These are phyloP conservation scores for Tetrapisispora taiwanensis DNA, from an alignment of 805 yeast species.

Conservation along the genomic window DNA sequence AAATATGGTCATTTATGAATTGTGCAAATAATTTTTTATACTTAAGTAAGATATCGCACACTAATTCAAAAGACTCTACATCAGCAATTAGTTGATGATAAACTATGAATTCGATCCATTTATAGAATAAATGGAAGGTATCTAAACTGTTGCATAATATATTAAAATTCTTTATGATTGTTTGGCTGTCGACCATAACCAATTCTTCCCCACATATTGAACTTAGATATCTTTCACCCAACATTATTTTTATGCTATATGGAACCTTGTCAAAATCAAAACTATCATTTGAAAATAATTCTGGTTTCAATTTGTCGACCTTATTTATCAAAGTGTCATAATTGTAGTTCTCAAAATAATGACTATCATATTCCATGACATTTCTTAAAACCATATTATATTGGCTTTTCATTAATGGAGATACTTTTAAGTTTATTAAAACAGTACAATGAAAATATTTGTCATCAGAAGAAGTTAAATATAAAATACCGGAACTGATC, in stretches of 20 bases:
- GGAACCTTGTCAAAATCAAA: slow-evolving; percentile 22
- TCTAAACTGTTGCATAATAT: slow-evolving; percentile 18
- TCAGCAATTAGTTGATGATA: slow-evolving; percentile 25
- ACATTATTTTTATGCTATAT: slow-evolving; percentile 36
- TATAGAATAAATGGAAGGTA: slow-evolving; percentile 27
- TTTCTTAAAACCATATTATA: slow-evolving; percentile 46
- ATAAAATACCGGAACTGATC: slow-evolving; percentile 79
- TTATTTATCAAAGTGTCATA: slow-evolving; percentile 25
- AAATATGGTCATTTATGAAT: slow-evolving; percentile 30
- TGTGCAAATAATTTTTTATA: slow-evolving; percentile 28
- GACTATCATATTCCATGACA: slow-evolving; percentile 35
- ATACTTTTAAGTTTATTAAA: slow-evolving; percentile 48
- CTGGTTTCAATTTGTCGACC: slow-evolving; percentile 25
- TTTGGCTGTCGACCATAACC: slow-evolving; percentile 11
- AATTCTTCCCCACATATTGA: slow-evolving; percentile 30
- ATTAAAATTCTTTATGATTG: slow-evolving; percentile 14
- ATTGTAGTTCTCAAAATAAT: slow-evolving; percentile 26
- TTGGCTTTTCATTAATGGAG: slow-evolving; percentile 40
- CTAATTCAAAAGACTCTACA: slow-evolving; percentile 21
- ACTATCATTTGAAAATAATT: slow-evolving; percentile 14
- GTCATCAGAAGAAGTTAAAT: slow-evolving; percentile 44
- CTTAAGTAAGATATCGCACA: slow-evolving; percentile 23
- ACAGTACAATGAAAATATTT: slow-evolving; percentile 45
- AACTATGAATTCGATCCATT: slow-evolving; percentile 27
- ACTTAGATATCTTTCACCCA: slow-evolving; percentile 40